Evolutionary conservation across 2,329 filamentous ascomycete species (phyloP).

Genomic region (Talaromyces marneffei): DNA sequence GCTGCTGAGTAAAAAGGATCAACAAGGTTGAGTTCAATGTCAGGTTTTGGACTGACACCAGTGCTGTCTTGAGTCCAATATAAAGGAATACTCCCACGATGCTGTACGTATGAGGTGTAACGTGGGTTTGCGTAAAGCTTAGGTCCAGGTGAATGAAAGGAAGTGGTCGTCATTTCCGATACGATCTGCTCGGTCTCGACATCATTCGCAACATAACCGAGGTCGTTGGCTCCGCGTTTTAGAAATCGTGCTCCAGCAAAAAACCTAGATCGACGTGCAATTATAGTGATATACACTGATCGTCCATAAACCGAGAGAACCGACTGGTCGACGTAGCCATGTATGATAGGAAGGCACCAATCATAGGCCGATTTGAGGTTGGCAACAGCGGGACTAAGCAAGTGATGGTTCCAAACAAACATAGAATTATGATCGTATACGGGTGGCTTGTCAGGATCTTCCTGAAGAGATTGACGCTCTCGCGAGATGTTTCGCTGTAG

Average conservation of each 20-base stretch:
- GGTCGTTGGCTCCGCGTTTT: constrained; percentile 89
- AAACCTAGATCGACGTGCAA: constrained; percentile 82
- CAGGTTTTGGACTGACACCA: constrained; percentile 90
- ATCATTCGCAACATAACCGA: constrained; percentile 95
- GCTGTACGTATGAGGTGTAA: constrained; percentile 94
- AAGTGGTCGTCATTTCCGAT: constrained; percentile 87
- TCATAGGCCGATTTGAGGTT: constrained; percentile 77
- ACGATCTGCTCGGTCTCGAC: constrained; percentile 99
- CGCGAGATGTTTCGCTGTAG: constrained; percentile 85
- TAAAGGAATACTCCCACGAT: constrained; percentile 90
- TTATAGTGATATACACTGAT: constrained; percentile 84
- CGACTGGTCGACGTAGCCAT: constrained; percentile 92
- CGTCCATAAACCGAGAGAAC: constrained; percentile 80
- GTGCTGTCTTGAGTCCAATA: constrained; percentile 97
- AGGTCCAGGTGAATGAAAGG: constrained; percentile 86
- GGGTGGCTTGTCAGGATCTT: constrained; percentile 56
- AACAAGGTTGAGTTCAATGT: constrained; percentile 89
- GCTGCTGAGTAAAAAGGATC: constrained; percentile 95
- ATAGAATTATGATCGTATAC: constrained; percentile 86
- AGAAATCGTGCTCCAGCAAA: constrained; percentile 93
- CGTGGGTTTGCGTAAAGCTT: constrained; percentile 80
- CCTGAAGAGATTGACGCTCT: constrained; percentile 65
- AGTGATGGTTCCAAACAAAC: constrained; percentile 96
- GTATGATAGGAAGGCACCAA: constrained; percentile 93
- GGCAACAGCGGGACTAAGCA: constrained; percentile 67